Conservation (phyloP, 225 moss, liverwort and hornwort genomes). For the Pseudoscleropodium purum region DNA sequence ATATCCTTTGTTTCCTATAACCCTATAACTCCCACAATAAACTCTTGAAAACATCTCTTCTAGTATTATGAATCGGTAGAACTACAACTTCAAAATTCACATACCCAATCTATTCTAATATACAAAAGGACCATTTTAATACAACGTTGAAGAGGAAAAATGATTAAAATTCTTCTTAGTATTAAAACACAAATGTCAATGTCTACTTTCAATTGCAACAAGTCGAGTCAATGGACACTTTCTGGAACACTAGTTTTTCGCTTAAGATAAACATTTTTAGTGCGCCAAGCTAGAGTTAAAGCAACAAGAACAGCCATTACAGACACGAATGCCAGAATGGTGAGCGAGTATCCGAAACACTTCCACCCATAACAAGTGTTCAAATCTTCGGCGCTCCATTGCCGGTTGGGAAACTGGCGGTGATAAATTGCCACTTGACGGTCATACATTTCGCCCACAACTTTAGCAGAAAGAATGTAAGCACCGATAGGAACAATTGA, state of each 20-base stretch:
- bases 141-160: not conserved
- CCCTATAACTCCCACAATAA: rapidly evolving
- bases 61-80: rapidly evolving
- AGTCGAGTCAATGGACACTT: not conserved
- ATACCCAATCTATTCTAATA: not conserved
- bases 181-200: not conserved
- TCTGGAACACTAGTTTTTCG: not conserved
- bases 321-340: slow-evolving; percentile 51
- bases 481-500: slow-evolving; percentile 66
- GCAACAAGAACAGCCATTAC: slow-evolving; percentile 20
- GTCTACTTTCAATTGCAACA: not conserved
- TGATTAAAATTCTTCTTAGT: not conserved
- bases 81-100: not conserved
- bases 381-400: slow-evolving; percentile 10
- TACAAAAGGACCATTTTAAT: not conserved
- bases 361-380: slow-evolving; percentile 48
- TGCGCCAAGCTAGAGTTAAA: slow-evolving; percentile 15
- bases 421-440: slow-evolving; percentile 47
- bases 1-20: rapidly evolving
- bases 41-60: not conserved
- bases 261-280: slow-evolving; percentile 15
- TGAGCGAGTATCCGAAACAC: slow-evolving; percentile 66
- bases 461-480: slow-evolving; percentile 64
- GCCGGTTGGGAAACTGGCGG: not conserved
- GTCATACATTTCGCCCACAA: slow-evolving; percentile 70